phyloP scores from a whole-genome alignment of 176 grass and related monocot species.

The Avena atlantica region DNA sequence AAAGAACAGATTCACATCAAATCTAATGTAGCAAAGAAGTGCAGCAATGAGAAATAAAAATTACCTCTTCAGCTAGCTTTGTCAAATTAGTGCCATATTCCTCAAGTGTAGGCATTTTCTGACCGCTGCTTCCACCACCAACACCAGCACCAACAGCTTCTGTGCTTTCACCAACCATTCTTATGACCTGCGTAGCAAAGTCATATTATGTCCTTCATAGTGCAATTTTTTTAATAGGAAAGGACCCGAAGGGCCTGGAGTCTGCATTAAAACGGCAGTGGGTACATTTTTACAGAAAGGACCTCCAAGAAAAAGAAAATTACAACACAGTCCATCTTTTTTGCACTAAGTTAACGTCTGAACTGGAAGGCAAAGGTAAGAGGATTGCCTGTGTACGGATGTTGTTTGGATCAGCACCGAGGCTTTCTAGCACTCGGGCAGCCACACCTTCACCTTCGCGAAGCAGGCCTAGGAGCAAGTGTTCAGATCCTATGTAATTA shows the following conservation, averaged over 20 bases:
- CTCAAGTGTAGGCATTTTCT: constrained; percentile 98
- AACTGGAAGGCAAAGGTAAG: constrained; percentile 21
- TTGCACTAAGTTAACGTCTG: neutral
- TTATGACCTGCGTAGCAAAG: constrained; percentile 71
- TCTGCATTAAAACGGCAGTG: too few relatives aligned
- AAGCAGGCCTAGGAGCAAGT: constrained; percentile 87
- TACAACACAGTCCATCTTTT: too few relatives aligned
- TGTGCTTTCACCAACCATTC: constrained; percentile 98
- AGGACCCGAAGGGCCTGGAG: too few relatives aligned
- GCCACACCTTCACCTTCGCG: constrained; percentile 98
- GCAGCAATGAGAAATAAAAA: neutral
- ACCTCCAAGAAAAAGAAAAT: too few relatives aligned
- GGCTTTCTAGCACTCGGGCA: constrained; percentile 84
- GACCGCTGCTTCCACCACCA: constrained; percentile 88
- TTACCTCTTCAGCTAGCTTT: constrained; percentile 96
- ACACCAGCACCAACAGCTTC: constrained; percentile 93
- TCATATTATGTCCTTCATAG: constrained; percentile 17
- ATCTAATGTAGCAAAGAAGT: neutral
- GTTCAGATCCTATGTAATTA: constrained; percentile 97
- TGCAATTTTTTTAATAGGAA: constrained; percentile 1
- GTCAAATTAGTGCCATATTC: constrained; percentile 99
- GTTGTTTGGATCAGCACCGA: constrained; percentile 88
- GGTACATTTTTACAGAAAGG: too few relatives aligned
- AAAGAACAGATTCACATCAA: constrained; percentile 38
- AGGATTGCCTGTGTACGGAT: constrained; percentile 84